Evolutionary conservation across 192 early-diverging fungal species (phyloP), one percentile per base, ranked within the genome.

Genomic region (Entophlyctis luteolus): DNA sequence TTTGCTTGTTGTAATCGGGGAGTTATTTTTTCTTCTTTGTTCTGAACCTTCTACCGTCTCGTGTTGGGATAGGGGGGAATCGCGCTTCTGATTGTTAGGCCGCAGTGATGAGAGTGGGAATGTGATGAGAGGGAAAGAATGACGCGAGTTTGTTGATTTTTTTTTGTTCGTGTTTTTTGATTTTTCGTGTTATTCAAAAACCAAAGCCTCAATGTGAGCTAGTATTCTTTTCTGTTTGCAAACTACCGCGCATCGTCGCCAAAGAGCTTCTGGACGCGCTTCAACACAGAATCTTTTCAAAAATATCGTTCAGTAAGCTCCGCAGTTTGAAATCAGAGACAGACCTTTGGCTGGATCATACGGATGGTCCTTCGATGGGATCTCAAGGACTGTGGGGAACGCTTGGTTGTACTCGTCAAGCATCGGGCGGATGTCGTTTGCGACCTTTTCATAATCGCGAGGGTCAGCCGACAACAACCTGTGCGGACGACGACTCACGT

Each of bases 331-430:
- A 22, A 69, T 12, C 69, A n/a, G 32, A 16, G 6, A 54, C 2
- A 0, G 28, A 79, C 83, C 76, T 81, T 86, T 70, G 35, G 85
- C 68, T 37, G 85, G 85, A 79, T 95, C 93, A 77, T 99, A 99
- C 35, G 95, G 97, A 70, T 96, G 92, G 75, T 99, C 95, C 81
- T 99, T 99, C 48, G 94, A 96, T 37, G 97, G 97, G 56, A 99
- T 96, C 74, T 99, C 97, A 57, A 99, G 86, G 20, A 99, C 86
- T 4, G 97, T 95, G 2, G 97, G 97, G 76, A 97, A 99, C 3
- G 95, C 94, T 37, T 88, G 87, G 34, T 86, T 78, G 72, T 98
- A 88, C 45, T 89, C 90, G 69, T 99, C 97, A 55, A 99, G 76
- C 63, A 93, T 76, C 20, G 87, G 82, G 28, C 97, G 83, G 60